phyloP scores from a whole-genome alignment of 2,329 filamentous ascomycete species.

The Fusarium nodosum region DNA sequence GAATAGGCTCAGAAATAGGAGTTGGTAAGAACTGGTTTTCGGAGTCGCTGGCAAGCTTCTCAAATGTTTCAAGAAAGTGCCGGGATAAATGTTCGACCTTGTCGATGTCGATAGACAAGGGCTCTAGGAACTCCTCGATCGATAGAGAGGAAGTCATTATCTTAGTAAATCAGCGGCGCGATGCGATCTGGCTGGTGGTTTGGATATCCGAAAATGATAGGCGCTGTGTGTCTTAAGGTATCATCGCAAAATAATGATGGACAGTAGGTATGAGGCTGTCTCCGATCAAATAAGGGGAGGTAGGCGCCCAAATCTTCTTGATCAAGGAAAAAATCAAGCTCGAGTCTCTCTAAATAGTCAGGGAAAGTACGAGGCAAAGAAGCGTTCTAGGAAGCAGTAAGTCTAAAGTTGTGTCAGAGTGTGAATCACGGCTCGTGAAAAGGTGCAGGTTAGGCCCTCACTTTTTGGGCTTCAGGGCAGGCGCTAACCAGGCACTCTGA shows the following conservation, averaged over 20 bases:
- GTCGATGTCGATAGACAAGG: constrained; percentile 63
- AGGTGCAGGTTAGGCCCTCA: constrained; percentile 26
- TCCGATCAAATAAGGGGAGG: neutral
- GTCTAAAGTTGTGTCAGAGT: constrained; percentile 17
- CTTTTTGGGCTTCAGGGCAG: constrained; percentile 9
- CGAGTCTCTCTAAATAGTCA: constrained; percentile 1
- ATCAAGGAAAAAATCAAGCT: neutral
- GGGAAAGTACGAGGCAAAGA: neutral
- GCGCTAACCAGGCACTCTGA: constrained; percentile 21
- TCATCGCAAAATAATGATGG: constrained; percentile 23
- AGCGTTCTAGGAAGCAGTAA: constrained; percentile 10
- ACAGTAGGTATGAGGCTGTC: neutral
- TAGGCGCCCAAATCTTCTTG: neutral
- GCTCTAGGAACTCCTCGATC: constrained; percentile 63
- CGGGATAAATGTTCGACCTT: constrained; percentile 63
- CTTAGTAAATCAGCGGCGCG: neutral
- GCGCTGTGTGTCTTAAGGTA: constrained; percentile 21
- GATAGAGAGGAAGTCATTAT: constrained; percentile 40
- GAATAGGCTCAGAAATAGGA: constrained; percentile 71
- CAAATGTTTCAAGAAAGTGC: constrained; percentile 63
- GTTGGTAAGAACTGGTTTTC: constrained; percentile 70
- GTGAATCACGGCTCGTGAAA: constrained; percentile 22
- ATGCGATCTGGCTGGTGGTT: neutral
- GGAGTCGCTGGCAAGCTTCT: constrained; percentile 65
- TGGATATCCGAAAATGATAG: constrained; percentile 4